These are phyloP conservation scores for Dentipellis sp. DNA, from an alignment of 768 basidiomycete genomes.

Conservation along the genomic window DNA sequence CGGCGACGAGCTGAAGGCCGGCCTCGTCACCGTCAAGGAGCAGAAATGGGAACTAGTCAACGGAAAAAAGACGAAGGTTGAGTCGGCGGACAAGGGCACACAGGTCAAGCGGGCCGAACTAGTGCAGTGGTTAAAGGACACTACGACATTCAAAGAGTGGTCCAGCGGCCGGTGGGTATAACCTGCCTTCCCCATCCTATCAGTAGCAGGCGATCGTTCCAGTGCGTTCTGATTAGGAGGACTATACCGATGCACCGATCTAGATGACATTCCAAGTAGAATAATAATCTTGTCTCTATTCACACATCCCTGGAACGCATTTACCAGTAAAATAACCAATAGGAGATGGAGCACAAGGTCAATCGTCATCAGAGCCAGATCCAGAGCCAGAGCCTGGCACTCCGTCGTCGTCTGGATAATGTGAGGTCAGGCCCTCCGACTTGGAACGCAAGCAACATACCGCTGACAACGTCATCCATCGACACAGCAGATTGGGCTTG, in stretches of 20 bases:
- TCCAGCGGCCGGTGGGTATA: conserved; percentile 17
- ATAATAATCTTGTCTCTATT: too few species aligned
- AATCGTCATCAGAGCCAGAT: background rate
- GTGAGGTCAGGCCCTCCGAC: background rate
- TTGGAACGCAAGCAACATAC: conserved; percentile 22
- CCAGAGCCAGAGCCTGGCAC: background rate
- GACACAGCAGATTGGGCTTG: conserved; percentile 44
- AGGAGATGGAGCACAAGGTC: too few species aligned
- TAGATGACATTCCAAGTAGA: too few species aligned
- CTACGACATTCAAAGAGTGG: conserved; percentile 22
- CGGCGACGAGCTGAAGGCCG: conserved; percentile 72
- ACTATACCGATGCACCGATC: too few species aligned
- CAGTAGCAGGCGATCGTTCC: too few species aligned
- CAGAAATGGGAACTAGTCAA: conserved; percentile 75
- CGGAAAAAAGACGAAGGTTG: conserved; percentile 56
- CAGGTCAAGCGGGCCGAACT: conserved; percentile 29
- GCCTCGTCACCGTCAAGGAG: conserved; percentile 85
- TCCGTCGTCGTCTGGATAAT: background rate
- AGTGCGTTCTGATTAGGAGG: too few species aligned
- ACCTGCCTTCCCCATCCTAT: background rate
- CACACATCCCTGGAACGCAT: too few species aligned
- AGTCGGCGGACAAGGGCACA: conserved; percentile 37
- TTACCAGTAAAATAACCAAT: too few species aligned
- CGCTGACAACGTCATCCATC: conserved; percentile 54
- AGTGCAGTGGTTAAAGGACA: conserved; percentile 25